Percentiles rank a stretch among this genome's conserved stretches.
These are phyloP conservation scores for Fragaria iinumae DNA, from an alignment of 306 rosid genomes.

Conservation along the genomic window DNA sequence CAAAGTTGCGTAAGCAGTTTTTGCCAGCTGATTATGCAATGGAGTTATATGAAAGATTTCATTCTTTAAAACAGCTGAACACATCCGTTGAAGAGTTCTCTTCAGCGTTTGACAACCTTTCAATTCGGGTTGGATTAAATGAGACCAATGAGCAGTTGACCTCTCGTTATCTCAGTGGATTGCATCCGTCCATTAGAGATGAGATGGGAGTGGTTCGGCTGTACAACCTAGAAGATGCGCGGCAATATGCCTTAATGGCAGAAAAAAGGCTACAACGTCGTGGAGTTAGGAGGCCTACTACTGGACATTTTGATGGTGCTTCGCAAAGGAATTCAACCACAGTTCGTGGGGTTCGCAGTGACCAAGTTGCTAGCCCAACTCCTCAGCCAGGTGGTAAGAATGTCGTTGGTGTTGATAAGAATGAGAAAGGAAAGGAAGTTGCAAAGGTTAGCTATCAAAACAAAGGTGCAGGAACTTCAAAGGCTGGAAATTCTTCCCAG, in stretches of 20 bases:
- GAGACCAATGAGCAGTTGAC: background rate
- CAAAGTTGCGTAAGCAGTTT: background rate
- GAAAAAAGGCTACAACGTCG: background rate
- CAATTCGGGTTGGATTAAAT: background rate
- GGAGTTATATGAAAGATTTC: background rate
- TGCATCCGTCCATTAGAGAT: background rate
- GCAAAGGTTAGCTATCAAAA: no score
- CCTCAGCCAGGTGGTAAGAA: no score
- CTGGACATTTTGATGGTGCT: no score
- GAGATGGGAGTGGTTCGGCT: background rate
- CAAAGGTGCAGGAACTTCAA: no score
- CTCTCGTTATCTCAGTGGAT: background rate
- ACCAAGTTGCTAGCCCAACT: no score
- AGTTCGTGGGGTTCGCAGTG: no score
- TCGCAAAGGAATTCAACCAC: no score
- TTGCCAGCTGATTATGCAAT: background rate
- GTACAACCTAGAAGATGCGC: background rate
- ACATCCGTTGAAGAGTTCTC: background rate
- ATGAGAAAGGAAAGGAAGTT: no score
- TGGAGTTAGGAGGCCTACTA: background rate
- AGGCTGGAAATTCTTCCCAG: no score
- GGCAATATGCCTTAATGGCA: background rate
- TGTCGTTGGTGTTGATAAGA: no score
- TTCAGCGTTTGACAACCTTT: background rate
- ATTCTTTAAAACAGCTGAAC: background rate